These are phyloP conservation scores for Knoxia roxburghii DNA, from an alignment of 257 asterid genomes.

Conservation along the genomic window DNA sequence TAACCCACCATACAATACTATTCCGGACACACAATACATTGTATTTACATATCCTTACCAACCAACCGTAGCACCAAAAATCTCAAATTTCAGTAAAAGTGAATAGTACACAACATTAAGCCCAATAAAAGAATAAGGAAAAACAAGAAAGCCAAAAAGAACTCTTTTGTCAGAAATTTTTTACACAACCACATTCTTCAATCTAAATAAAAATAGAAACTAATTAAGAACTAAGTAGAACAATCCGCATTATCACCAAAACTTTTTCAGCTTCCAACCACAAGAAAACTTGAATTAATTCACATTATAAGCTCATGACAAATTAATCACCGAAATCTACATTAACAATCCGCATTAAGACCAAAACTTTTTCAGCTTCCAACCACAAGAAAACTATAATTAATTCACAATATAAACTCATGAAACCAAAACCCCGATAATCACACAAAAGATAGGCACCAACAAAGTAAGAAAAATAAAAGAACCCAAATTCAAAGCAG, in stretches of 20 bases:
- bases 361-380: too few relatives aligned
- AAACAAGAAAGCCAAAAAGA: too few relatives aligned
- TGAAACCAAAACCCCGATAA: not conserved
- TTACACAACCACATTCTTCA: not conserved
- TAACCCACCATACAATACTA: not conserved
- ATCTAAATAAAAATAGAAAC: not conserved
- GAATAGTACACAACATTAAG: not conserved
- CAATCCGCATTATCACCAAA: not conserved
- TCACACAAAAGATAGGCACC: not conserved
- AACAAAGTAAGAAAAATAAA: not conserved
- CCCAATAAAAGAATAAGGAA: not conserved
- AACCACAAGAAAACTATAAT: too few relatives aligned
- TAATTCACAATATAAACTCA: not conserved
- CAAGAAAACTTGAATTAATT: not conserved
- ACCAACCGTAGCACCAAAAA: too few relatives aligned
- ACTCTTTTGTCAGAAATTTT: not conserved
- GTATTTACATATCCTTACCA: too few relatives aligned
- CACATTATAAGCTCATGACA: not conserved
- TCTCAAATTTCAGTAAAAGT: too few relatives aligned
- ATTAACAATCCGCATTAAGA: too few relatives aligned
- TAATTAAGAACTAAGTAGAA: not conserved
- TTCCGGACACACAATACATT: not conserved
- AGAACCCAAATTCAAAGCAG: not conserved
- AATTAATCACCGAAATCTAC: too few relatives aligned
- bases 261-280: not conserved